These are phyloP conservation scores for Aurantiochytrium sp. DNA, from an alignment of 108 stramenopile species.

Conservation along the genomic window DNA sequence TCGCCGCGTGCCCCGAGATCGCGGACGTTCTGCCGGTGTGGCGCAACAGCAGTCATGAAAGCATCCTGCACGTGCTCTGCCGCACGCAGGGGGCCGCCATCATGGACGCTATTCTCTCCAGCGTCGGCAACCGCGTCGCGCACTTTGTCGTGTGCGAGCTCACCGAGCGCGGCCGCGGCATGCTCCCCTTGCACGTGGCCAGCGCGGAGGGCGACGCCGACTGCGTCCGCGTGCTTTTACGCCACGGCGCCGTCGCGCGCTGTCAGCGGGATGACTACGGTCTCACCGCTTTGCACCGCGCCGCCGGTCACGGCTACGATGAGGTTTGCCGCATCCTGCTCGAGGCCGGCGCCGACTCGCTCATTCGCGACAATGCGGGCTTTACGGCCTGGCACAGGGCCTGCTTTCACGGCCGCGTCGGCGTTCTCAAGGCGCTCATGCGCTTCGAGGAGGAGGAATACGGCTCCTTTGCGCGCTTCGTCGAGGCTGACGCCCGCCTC, in stretches of 20 bases:
- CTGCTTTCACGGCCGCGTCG: background rate
- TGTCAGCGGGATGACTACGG: background rate
- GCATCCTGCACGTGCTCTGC: constrained; percentile 26
- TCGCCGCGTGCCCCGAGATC: background rate
- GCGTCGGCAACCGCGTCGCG: background rate
- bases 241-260: background rate
- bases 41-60: background rate
- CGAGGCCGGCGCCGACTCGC: background rate
- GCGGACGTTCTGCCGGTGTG: background rate
- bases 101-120: background rate
- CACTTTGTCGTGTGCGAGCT: background rate
- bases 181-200: background rate
- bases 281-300: background rate
- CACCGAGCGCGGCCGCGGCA: background rate
- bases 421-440: background rate
- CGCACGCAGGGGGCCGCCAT: background rate
- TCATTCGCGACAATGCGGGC: background rate
- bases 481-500: background rate
- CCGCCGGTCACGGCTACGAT: background rate
- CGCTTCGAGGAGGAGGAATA: background rate
- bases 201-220: background rate
- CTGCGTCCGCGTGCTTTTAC: background rate
- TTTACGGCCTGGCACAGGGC: background rate
- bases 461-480: background rate
- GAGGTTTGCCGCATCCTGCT: background rate